Evolutionary conservation across 2,329 filamentous ascomycete genomes (phyloP), one percentile per base, ranked within the genome.

Genomic region (Sporothrix inflata): DNA sequence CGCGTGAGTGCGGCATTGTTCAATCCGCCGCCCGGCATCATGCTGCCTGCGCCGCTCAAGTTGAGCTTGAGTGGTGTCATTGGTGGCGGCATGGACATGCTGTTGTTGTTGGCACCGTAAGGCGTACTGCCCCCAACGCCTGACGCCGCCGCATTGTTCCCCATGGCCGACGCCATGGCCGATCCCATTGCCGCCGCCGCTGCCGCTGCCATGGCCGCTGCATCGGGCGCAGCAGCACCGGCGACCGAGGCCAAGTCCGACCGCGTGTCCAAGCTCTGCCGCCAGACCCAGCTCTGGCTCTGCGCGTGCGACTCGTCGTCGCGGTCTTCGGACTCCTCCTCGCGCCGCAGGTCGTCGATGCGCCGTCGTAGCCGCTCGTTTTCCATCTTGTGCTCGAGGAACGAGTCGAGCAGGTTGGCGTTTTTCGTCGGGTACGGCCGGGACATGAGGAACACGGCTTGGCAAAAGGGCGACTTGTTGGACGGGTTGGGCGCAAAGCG

Each of bases 351-450:
- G 81, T 97, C 94, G 21, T 91, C 90, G 74, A 98, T 97, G 57
- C 93, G 90, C 77, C 93, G 92, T 77, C 89, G 90, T 66, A 98
- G 82, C 4, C 94, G 89, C 83, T 97, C 94, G 78, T 98, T 97
- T 80, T 98, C 95, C 71, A 97, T 95, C 82, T 98, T 98, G 83
- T 98, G 94, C 80, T 98, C 95, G 38, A 98, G 85, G 78, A 98
- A 98, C 0, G 94, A 97, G 82, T 98, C 94, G 24, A 98, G 85
- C 12, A 98, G 85, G 3, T 88, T 89, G 0, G 94, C 91, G 78
- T 95, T 97, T 82, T 92, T 94, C 40, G 92, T 97, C 5, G 94
- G 94, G 80, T 98, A 97, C 1, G 93, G 93, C 24, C 94, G 88
- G 9, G 93, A 90, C 90, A 97, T 95, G 85, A 98, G 92, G 80